These are phyloP conservation scores for Arctium lappa DNA, from an alignment of 129 eudicot genomes.

Conservation along the genomic window DNA sequence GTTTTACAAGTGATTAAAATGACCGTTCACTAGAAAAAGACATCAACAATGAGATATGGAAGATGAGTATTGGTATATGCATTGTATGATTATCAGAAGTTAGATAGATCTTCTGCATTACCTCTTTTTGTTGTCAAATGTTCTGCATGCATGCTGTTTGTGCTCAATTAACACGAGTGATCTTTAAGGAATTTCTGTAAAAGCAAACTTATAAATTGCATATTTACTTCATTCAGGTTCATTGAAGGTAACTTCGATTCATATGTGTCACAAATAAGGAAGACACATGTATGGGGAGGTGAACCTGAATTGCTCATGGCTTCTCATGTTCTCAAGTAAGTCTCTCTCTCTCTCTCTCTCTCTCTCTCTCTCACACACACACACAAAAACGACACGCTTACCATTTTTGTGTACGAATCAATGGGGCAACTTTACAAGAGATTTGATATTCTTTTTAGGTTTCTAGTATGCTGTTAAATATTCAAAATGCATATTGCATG, in stretches of 20 bases:
- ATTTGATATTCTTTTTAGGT: neutral
- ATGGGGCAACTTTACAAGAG: neutral
- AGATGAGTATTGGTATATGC: neutral
- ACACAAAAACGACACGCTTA: neutral
- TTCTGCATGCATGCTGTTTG: neutral
- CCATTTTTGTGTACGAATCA: neutral
- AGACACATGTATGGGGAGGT: conserved; percentile 98
- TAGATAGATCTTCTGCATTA: neutral
- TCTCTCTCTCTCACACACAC: neutral
- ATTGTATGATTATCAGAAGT: neutral
- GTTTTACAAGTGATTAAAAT: neutral
- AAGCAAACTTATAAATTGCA: neutral
- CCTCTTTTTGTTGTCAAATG: neutral
- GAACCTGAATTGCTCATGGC: conserved; percentile 98
- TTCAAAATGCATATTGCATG: neutral
- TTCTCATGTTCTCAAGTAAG: conserved; percentile 93
- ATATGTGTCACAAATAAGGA: conserved; percentile 81
- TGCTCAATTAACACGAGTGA: neutral
- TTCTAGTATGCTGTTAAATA: neutral
- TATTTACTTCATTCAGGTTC: conserved; percentile 50
- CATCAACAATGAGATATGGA: neutral
- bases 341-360: conserved; percentile 10
- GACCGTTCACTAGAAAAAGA: neutral
- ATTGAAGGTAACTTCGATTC: conserved; percentile 87
- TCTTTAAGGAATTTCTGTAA: neutral